These are phyloP conservation scores for Persicaria maculosa DNA, from an alignment of 148 eudicot genomes.

Conservation along the genomic window DNA sequence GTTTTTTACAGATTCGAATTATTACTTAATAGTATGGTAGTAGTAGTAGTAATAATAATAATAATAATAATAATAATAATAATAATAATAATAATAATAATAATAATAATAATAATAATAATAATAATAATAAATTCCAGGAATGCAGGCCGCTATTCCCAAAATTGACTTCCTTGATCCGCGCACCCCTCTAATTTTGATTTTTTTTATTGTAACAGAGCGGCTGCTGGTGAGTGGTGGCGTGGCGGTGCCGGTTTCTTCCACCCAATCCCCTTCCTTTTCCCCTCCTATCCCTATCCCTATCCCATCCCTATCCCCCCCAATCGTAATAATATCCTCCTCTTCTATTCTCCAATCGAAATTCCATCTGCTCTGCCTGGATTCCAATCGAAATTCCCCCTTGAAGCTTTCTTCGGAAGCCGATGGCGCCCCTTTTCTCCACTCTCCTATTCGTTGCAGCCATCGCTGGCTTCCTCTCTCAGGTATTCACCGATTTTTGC, in stretches of 20 bases:
- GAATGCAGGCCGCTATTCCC: too few relatives aligned
- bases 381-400: background rate
- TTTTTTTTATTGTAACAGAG: background rate
- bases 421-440: slow-evolving; percentile 6
- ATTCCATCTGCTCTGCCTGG: background rate
- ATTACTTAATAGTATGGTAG: too few relatives aligned
- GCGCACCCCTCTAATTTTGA: background rate
- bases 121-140: too few relatives aligned
- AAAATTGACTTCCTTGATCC: background rate
- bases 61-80: too few relatives aligned
- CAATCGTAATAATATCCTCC: background rate
- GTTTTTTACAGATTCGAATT: too few relatives aligned
- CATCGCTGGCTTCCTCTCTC: slow-evolving; percentile 11
- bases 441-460: slow-evolving; percentile 4
- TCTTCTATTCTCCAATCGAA: background rate
- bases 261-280: background rate
- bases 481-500: background rate
- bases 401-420: slow-evolving; percentile 1
- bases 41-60: too few relatives aligned
- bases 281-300: background rate
- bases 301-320: background rate
- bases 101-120: too few relatives aligned
- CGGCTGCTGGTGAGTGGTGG: too few relatives aligned
- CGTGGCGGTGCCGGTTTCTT: slow-evolving; percentile 5
- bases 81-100: too few relatives aligned